Percentiles rank a stretch among this genome's conserved stretches.
phyloP scores from a whole-genome alignment of 805 yeast genomes.

The Millerozyma miso region DNA sequence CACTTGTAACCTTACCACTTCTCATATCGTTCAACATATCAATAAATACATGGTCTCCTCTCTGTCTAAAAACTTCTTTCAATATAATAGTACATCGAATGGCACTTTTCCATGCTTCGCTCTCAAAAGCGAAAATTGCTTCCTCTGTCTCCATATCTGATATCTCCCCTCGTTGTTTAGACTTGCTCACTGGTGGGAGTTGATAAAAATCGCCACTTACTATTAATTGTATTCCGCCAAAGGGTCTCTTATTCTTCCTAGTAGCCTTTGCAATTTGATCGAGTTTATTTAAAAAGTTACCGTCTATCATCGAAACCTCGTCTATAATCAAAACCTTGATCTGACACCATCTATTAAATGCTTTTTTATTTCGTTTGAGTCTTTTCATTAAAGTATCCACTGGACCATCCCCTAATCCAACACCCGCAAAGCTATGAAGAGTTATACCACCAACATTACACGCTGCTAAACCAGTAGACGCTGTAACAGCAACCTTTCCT shows the following conservation, averaged over 20 bases:
- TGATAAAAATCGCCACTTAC: slow-evolving; percentile 82
- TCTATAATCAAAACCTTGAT: slow-evolving; percentile 64
- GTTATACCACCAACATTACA: slow-evolving; percentile 79
- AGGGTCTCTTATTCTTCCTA: slow-evolving; percentile 47
- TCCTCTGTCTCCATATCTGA: slow-evolving; percentile 21
- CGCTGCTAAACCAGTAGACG: slow-evolving; percentile 83
- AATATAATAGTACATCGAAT: slow-evolving; percentile 57
- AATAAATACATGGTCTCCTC: slow-evolving; percentile 65
- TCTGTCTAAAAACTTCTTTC: slow-evolving; percentile 69
- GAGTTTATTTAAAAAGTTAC: slow-evolving; percentile 58
- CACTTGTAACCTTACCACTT: slow-evolving; percentile 50
- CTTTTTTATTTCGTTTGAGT: slow-evolving; percentile 49
- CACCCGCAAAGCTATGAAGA: slow-evolving; percentile 71
- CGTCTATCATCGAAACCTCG: slow-evolving; percentile 80
- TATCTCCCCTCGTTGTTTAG: not conserved
- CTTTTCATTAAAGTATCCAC: slow-evolving; percentile 44
- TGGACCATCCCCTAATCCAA: slow-evolving; percentile 64
- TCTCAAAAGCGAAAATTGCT: slow-evolving; percentile 59
- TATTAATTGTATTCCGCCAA: slow-evolving; percentile 77
- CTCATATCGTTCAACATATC: slow-evolving; percentile 75
- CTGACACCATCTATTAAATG: slow-evolving; percentile 50
- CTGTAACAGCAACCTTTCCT: slow-evolving; percentile 67
- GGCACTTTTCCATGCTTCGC: slow-evolving; percentile 55
- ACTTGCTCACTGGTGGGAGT: slow-evolving; percentile 63
- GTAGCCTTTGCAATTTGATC: slow-evolving; percentile 55